phyloP scores from a whole-genome alignment of 495 filamentous ascomycete species.

The Penicillium cinerascens region DNA sequence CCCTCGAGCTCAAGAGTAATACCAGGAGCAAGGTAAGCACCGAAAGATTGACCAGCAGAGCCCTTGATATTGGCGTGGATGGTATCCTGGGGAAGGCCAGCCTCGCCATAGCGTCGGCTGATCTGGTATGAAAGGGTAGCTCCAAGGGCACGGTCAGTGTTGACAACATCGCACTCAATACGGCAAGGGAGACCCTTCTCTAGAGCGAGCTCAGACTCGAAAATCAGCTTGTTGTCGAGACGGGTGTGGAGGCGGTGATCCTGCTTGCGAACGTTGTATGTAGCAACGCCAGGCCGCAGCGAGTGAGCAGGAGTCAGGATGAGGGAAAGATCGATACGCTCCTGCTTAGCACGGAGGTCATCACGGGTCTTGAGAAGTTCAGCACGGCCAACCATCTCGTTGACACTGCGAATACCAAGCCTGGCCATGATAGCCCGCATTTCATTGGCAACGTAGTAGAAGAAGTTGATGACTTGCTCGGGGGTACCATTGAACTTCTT shows the following conservation, averaged over 20 bases:
- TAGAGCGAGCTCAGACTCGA: conserved; percentile 92
- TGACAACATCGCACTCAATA: conserved; percentile 97
- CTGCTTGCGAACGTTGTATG: conserved; percentile 98
- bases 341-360: conserved; percentile 87
- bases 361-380: conserved; percentile 86
- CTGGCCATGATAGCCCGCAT: conserved; percentile 98
- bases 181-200: conserved; percentile 94
- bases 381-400: conserved; percentile 96
- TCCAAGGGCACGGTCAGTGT: conserved; percentile 93
- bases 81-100: conserved; percentile 87
- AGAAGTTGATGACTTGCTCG: conserved; percentile 99
- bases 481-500: conserved; percentile 94
- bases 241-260: conserved; percentile 92
- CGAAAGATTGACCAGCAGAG: conserved; percentile 98
- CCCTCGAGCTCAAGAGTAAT: conserved; percentile 96
- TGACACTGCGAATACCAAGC: conserved; percentile 90
- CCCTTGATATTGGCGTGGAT: conserved; percentile 97
- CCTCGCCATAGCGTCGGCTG: conserved; percentile 87
- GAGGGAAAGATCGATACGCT: conserved; percentile 90
- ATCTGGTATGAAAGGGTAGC: conserved; percentile 97
- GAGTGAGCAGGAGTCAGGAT: conserved; percentile 94
- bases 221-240: conserved; percentile 97
- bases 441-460: conserved; percentile 98
- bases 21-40: conserved; percentile 91
- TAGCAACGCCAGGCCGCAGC: conserved; percentile 92